These are phyloP conservation scores for Collybia mongolica DNA, from an alignment of 768 basidiomycete genomes.

Conservation along the genomic window DNA sequence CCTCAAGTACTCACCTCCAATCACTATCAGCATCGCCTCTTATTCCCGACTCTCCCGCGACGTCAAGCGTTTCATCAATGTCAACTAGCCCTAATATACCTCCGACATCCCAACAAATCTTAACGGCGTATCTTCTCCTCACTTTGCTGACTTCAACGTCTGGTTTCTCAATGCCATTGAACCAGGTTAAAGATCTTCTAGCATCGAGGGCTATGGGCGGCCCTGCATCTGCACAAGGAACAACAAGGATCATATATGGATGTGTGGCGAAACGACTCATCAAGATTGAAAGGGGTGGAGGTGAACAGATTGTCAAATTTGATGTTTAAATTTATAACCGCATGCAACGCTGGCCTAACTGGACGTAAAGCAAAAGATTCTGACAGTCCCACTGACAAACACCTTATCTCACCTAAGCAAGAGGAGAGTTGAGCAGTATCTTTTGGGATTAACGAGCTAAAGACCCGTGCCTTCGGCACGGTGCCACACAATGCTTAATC, in stretches of 20 bases:
- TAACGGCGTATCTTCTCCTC: constrained; percentile 67
- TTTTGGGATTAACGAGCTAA: no score
- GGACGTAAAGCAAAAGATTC: no score
- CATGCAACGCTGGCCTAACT: no score
- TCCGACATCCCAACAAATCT: constrained; percentile 66
- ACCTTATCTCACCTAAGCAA: no score
- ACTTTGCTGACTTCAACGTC: constrained; percentile 54
- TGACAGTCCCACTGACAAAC: no score
- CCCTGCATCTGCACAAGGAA: constrained; percentile 37
- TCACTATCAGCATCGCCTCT: constrained; percentile 49
- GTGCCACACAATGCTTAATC: no score
- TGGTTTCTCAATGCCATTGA: constrained; percentile 56
- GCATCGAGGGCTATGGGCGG: constrained; percentile 37
- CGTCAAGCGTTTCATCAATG: constrained; percentile 49
- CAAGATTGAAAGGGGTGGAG: constrained; percentile 72
- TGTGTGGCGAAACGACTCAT: constrained; percentile 82
- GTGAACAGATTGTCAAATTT: constrained; percentile 77
- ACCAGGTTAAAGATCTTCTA: constrained; percentile 59
- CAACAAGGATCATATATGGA: constrained; percentile 65
- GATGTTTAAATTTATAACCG: constrained; percentile 37
- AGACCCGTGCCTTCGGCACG: no score
- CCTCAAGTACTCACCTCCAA: constrained; percentile 54
- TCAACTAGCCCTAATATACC: constrained; percentile 25
- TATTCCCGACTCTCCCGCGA: constrained; percentile 53
- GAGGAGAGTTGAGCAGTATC: no score